Conservation (phyloP, 768 basidiomycete species). For the Kwoniella sp. region DNA sequence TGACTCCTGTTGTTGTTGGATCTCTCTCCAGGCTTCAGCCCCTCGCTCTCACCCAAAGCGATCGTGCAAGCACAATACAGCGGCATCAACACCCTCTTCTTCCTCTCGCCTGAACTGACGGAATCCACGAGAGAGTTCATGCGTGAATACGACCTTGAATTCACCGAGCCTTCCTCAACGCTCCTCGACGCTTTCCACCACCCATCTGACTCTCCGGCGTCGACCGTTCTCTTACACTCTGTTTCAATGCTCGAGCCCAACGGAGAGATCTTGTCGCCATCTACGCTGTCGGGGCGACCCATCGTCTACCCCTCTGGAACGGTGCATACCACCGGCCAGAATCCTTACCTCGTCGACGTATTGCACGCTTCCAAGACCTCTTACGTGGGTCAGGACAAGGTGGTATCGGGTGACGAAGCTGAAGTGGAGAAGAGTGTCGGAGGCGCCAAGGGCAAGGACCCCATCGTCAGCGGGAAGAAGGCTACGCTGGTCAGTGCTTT, state of each 20-base stretch:
- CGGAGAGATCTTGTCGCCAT: slow-evolving; percentile 58
- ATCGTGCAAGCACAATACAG: slow-evolving; percentile 57
- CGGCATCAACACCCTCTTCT: slow-evolving; percentile 76
- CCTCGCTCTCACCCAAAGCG: slow-evolving; percentile 73
- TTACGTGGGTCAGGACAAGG: slow-evolving; percentile 59
- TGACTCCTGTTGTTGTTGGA: not conserved
- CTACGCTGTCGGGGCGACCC: slow-evolving; percentile 37
- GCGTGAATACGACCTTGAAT: slow-evolving; percentile 86
- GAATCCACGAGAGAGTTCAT: slow-evolving; percentile 77
- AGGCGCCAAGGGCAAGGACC: slow-evolving; percentile 61
- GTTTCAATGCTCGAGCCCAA: slow-evolving; percentile 67
- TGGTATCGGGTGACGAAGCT: slow-evolving; percentile 65
- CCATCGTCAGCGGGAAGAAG: slow-evolving; percentile 73
- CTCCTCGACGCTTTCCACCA: slow-evolving; percentile 84
- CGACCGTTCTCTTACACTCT: slow-evolving; percentile 68
- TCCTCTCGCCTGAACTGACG: slow-evolving; percentile 64
- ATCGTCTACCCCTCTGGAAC: slow-evolving; percentile 46
- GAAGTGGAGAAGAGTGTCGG: slow-evolving; percentile 68
- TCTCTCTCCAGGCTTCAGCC: slow-evolving; percentile 71
- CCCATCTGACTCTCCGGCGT: slow-evolving; percentile 66
- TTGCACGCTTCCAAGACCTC: slow-evolving; percentile 66
- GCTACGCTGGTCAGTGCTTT: slow-evolving; percentile 83
- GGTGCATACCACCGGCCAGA: slow-evolving; percentile 41
- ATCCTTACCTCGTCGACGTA: slow-evolving; percentile 78
- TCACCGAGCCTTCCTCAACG: slow-evolving; percentile 79